Evolutionary conservation across 257 asterid genomes (phyloP).

Genomic region (Nicotiana paniculata): DNA sequence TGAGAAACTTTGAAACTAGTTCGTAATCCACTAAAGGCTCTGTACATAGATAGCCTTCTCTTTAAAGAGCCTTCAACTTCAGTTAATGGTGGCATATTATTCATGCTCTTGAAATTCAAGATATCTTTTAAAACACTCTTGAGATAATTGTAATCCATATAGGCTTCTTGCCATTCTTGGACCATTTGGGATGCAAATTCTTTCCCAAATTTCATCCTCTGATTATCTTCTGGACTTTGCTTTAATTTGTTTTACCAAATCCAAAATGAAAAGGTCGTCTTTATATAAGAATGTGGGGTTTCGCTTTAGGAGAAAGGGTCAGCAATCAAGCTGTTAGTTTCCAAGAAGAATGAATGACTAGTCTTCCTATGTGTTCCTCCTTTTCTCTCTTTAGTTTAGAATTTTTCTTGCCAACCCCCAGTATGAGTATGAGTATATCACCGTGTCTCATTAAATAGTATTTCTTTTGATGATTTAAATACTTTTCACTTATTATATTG

Average conservation of each 20-base stretch:
- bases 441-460: neutral
- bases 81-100: neutral
- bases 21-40: slow-evolving; percentile 75
- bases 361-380: neutral
- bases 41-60: slow-evolving; percentile 57
- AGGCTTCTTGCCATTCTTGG: slow-evolving; percentile 74
- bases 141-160: slow-evolving; percentile 61
- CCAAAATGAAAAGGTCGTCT: neutral
- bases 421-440: neutral
- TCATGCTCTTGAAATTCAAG: slow-evolving; percentile 18
- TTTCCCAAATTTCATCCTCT: slow-evolving; percentile 82
- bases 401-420: neutral
- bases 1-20: slow-evolving; percentile 6
- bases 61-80: slow-evolving; percentile 24
- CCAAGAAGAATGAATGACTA: neutral
- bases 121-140: slow-evolving; percentile 45
- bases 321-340: neutral
- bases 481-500: no score
- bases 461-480: no score
- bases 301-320: neutral
- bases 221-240: neutral
- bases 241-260: neutral
- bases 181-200: slow-evolving; percentile 82
- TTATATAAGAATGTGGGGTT: neutral
- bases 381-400: neutral